Conservation (phyloP, 805 yeast species). For the Saturnispora saitoi region DNA sequence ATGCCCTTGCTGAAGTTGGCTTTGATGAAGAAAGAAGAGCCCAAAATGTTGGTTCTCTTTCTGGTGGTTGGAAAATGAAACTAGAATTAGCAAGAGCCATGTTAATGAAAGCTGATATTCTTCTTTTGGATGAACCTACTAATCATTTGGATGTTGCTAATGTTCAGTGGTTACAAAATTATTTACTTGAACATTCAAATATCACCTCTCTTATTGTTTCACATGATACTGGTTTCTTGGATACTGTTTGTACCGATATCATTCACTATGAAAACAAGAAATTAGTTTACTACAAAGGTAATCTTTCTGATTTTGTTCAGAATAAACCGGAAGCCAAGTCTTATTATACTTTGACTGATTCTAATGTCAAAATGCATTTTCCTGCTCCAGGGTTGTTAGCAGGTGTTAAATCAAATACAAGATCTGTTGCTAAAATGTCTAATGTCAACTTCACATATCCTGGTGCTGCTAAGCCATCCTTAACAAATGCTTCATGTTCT, state of each 20-base stretch:
- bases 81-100: conserved; percentile 97
- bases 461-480: conserved; percentile 77
- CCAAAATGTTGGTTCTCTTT: conserved; percentile 86
- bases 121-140: conserved; percentile 95
- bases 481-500: conserved; percentile 76
- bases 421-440: conserved; percentile 69
- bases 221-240: conserved; percentile 95
- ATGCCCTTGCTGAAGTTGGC: conserved; percentile 77
- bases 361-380: conserved; percentile 93
- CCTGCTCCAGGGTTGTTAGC: conserved; percentile 96
- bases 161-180: conserved; percentile 90
- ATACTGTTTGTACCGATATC: conserved; percentile 91
- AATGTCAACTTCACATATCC: conserved; percentile 87
- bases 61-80: conserved; percentile 99
- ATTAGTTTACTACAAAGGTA: conserved; percentile 92
- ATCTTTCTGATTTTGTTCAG: conserved; percentile 83
- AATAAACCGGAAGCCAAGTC: conserved; percentile 94
- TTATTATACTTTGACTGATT: conserved; percentile 87
- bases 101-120: conserved; percentile 94
- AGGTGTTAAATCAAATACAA: conserved; percentile 93
- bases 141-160: conserved; percentile 93
- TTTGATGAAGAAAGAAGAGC: conserved; percentile 83
- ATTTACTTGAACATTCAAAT: conserved; percentile 69
- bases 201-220: conserved; percentile 94
- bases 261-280: conserved; percentile 94